Conservation (phyloP, 371 early-diverging fungal genomes). For the Mycotypha africana region DNA sequence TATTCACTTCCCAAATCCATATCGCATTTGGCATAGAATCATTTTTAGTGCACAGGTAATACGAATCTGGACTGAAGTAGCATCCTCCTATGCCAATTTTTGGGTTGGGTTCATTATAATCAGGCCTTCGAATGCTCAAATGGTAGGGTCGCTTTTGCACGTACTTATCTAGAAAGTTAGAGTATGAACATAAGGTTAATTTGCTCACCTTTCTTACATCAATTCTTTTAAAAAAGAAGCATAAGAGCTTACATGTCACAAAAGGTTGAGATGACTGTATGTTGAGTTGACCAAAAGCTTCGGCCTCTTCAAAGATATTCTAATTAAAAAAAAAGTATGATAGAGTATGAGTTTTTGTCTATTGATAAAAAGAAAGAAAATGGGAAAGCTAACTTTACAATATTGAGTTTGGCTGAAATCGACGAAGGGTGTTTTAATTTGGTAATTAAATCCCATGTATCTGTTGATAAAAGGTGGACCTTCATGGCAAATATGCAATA, state of each 20-base stretch:
- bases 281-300: too few species aligned
- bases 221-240: too few species aligned
- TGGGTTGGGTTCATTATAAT: constrained; percentile 57
- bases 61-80: constrained; percentile 58
- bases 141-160: constrained; percentile 26
- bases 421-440: constrained; percentile 18
- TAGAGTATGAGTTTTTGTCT: too few species aligned
- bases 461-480: constrained; percentile 18
- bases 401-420: too few species aligned
- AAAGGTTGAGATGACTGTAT: too few species aligned
- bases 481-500: neutral
- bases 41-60: constrained; percentile 38
- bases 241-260: too few species aligned
- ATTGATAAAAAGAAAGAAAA: too few species aligned
- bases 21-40: constrained; percentile 61
- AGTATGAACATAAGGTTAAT: too few species aligned
- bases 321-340: too few species aligned
- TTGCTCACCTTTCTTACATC: too few species aligned
- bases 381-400: too few species aligned
- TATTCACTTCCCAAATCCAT: constrained; percentile 59
- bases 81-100: constrained; percentile 51
- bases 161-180: constrained; percentile 6
- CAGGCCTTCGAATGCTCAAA: constrained; percentile 40
- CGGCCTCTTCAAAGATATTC: too few species aligned
- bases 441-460: constrained; percentile 23